Percentiles rank a stretch among this genome's conserved stretches.
phyloP scores from a whole-genome alignment of 2,329 filamentous ascomycete genomes.

The Colletotrichum plurivorum region DNA sequence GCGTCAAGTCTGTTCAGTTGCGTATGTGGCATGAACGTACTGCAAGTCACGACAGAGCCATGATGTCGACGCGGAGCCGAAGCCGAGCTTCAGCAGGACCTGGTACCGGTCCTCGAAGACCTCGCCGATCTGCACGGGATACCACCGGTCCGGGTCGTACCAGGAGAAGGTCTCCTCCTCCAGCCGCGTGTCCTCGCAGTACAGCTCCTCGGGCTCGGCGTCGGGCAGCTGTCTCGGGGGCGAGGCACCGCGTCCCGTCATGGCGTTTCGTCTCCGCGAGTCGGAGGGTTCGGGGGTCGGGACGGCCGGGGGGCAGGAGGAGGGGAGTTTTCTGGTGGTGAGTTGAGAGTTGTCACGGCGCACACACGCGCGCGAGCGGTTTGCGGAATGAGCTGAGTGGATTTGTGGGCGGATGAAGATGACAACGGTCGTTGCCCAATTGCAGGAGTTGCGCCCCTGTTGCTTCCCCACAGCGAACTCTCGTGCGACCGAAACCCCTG shows the following conservation, averaged over 20 bases:
- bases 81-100: slow-evolving; percentile 46
- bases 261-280: neutral
- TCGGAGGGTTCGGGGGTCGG: neutral
- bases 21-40: too few species aligned
- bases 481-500: neutral
- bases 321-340: neutral
- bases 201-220: slow-evolving; percentile 33
- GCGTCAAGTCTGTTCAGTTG: too few species aligned
- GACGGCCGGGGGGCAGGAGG: neutral
- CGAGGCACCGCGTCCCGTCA: slow-evolving; percentile 23
- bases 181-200: slow-evolving; percentile 21
- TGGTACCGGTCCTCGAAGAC: slow-evolving; percentile 44
- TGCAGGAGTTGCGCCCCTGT: neutral
- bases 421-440: neutral
- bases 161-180: slow-evolving; percentile 45
- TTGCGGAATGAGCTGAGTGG: neutral
- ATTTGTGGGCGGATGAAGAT: neutral
- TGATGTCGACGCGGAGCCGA: slow-evolving; percentile 45
- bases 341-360: too few species aligned
- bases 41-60: slow-evolving; percentile 45
- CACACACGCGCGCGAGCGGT: neutral
- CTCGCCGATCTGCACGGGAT: slow-evolving; percentile 44
- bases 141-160: slow-evolving; percentile 44
- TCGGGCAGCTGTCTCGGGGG: slow-evolving; percentile 22
- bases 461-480: neutral